A percentile compares a stretch with the other conserved stretches of the same genome.
Evolutionary conservation across 768 basidiomycete genomes (phyloP).

Genomic region (Kondoa malvinella): DNA sequence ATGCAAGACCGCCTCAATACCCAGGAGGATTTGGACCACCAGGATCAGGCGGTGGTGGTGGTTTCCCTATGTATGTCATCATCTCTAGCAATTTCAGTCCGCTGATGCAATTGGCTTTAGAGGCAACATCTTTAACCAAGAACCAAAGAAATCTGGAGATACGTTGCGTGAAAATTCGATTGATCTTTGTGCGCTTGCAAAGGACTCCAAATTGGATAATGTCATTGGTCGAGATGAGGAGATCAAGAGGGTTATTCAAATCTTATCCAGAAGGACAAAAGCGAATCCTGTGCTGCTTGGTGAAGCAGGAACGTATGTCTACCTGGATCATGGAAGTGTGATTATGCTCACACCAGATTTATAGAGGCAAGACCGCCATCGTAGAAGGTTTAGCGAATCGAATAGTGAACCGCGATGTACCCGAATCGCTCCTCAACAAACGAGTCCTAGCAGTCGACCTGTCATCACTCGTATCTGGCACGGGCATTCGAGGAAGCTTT

Average conservation of each 20-base stretch:
- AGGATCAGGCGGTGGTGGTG: not conserved
- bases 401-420: constrained; percentile 81
- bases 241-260: constrained; percentile 19
- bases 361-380: constrained; percentile 81
- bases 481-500: constrained; percentile 36
- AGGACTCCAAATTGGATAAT: constrained; percentile 24
- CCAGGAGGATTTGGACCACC: not conserved
- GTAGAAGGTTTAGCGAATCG: constrained; percentile 89
- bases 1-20: not conserved
- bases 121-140: constrained; percentile 23
- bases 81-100: no score
- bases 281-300: not conserved
- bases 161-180: constrained; percentile 13
- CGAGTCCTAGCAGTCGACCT: constrained; percentile 19
- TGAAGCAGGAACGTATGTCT: constrained; percentile 45
- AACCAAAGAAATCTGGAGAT: constrained; percentile 15
- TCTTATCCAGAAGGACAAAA: constrained; percentile 38
- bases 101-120: no score
- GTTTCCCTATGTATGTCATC: not conserved
- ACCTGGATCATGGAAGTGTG: no score
- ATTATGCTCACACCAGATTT: not conserved
- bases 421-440: constrained; percentile 44
- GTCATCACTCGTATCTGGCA: constrained; percentile 12
- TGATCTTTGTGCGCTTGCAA: constrained; percentile 33
- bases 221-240: constrained; percentile 22